Conservation (phyloP, 768 basidiomycete species). For the Suillus americanus region DNA sequence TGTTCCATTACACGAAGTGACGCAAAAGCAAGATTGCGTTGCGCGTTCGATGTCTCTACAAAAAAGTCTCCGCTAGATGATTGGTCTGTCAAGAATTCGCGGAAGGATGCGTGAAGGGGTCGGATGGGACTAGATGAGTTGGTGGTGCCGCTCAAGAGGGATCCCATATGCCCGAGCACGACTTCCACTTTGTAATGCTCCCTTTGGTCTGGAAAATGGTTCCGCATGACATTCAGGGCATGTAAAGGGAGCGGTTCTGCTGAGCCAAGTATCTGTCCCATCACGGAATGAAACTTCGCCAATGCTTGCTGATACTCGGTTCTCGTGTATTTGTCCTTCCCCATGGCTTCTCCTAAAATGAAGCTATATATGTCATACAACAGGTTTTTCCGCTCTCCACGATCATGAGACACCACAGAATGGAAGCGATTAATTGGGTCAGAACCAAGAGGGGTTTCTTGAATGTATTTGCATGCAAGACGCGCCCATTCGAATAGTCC, state of each 20-base stretch:
- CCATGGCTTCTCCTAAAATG: background rate
- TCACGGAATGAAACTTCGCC: background rate
- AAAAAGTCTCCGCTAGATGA: conserved; percentile 14
- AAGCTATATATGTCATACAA: background rate
- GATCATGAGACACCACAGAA: background rate
- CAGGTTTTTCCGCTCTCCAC: background rate
- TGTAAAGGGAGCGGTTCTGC: background rate
- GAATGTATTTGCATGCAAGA: conserved; percentile 6
- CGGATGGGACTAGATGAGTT: conserved; percentile 3
- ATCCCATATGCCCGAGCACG: background rate
- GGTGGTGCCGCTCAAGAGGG: conserved; percentile 7
- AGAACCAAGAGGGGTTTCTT: background rate
- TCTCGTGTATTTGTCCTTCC: background rate
- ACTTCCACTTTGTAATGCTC: no score
- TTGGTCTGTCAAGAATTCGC: conserved; percentile 22
- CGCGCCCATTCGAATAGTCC: conserved; percentile 12
- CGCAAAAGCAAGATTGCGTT: conserved; percentile 4
- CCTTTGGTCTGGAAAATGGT: background rate
- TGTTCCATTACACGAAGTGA: conserved; percentile 29
- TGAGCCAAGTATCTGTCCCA: conserved; percentile 1
- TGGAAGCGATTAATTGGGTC: background rate
- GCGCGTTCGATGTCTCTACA: conserved; percentile 4
- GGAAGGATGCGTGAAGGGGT: conserved; percentile 27
- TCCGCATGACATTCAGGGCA: background rate
- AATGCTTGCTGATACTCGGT: background rate